A percentile compares a stretch with the other conserved stretches of the same genome.
phyloP scores from a whole-genome alignment of 352 stramenopile genomes.

The Globisporangium acanthophoron region DNA sequence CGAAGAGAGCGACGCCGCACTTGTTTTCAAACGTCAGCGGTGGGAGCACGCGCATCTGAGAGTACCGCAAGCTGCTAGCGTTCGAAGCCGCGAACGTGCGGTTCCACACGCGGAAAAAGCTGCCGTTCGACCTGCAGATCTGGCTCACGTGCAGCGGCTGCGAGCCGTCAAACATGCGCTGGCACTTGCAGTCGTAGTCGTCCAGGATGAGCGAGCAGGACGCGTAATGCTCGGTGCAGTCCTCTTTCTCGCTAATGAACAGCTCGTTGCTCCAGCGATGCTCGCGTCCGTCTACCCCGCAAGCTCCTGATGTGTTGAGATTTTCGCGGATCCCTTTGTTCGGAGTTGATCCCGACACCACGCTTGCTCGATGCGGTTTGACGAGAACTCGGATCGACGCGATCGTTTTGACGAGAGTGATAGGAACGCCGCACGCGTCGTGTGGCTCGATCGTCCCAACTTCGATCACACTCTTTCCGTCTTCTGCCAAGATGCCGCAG shows the following conservation, averaged over 20 bases:
- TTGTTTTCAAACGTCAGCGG: constrained; percentile 78
- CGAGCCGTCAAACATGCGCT: constrained; percentile 75
- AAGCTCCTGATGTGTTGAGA: background rate
- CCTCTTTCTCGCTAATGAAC: constrained; percentile 66
- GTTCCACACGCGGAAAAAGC: constrained; percentile 62
- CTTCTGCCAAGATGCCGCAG: constrained; percentile 48
- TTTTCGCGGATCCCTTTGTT: background rate
- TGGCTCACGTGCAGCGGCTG: constrained; percentile 66
- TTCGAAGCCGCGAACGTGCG: constrained; percentile 64
- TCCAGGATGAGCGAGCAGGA: constrained; percentile 62
- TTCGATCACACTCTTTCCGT: constrained; percentile 51
- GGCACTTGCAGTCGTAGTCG: constrained; percentile 71
- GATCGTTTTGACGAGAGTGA: constrained; percentile 52
- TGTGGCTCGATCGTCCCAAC: constrained; percentile 63
- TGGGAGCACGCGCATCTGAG: constrained; percentile 56
- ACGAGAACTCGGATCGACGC: constrained; percentile 57
- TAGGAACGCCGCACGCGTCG: constrained; percentile 55
- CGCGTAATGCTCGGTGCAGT: constrained; percentile 48
- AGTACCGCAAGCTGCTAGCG: constrained; percentile 57
- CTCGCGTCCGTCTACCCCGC: constrained; percentile 20
- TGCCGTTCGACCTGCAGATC: constrained; percentile 63
- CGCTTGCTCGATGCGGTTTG: constrained; percentile 31
- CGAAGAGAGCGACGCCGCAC: constrained; percentile 56
- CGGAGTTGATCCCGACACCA: background rate
- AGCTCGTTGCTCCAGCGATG: constrained; percentile 83